phyloP scores from a whole-genome alignment of 306 rosid genomes.

The Sicyos edulis region DNA sequence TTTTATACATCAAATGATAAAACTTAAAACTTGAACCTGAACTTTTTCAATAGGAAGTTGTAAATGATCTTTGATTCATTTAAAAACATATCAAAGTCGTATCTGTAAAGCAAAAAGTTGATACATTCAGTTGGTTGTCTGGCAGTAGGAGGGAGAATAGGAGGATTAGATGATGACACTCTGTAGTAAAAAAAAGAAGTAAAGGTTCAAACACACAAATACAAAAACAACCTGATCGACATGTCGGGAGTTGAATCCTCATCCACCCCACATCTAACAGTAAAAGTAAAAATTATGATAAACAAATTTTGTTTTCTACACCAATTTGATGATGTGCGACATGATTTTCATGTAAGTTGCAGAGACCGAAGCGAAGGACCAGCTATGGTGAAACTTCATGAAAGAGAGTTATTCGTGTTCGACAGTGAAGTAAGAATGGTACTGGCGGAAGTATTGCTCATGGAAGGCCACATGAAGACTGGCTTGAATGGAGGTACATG shows the following conservation, averaged over 20 bases:
- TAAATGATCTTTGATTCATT: not conserved
- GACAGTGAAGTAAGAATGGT: slow-evolving; percentile 13
- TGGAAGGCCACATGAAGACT: slow-evolving; percentile 40
- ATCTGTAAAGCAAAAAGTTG: not conserved
- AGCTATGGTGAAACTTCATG: not conserved
- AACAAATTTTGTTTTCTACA: too few species aligned
- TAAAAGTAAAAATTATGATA: not conserved
- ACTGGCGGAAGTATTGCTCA: not conserved
- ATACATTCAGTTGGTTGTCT: slow-evolving; percentile 11
- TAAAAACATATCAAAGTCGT: not conserved
- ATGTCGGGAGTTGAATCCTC: not conserved
- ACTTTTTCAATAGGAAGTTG: not conserved
- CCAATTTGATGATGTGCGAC: not conserved
- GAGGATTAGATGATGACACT: not conserved
- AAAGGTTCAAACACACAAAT: not conserved
- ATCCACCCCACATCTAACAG: not conserved
- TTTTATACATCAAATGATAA: too few species aligned
- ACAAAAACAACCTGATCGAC: not conserved
- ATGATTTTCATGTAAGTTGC: slow-evolving; percentile 4
- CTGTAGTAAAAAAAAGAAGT: too few species aligned
- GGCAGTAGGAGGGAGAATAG: not conserved
- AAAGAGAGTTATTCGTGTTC: not conserved
- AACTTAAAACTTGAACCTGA: not conserved
- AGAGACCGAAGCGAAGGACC: not conserved
- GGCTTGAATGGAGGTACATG: slow-evolving; percentile 43